Percentiles rank a stretch among this genome's conserved stretches.
Conservation (phyloP, 805 yeast species). For the Saturnispora saitoi region DNA sequence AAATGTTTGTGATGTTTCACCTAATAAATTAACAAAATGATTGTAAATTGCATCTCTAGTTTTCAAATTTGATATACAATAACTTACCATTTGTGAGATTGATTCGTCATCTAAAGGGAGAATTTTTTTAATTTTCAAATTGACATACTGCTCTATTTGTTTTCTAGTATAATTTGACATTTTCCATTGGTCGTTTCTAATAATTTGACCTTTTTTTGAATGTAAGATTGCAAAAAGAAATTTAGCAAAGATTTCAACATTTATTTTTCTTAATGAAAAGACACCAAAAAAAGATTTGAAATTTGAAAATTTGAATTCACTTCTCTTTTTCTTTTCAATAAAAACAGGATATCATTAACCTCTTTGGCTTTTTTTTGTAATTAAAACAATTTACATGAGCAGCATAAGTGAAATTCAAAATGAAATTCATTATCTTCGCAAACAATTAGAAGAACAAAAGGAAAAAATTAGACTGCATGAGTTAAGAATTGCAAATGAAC, state of each 20-base stretch:
- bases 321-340: neutral
- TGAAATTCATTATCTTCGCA: conserved; percentile 13
- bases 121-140: conserved; percentile 24
- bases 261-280: too few species aligned
- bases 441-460: conserved; percentile 15
- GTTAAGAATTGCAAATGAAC: conserved; percentile 1
- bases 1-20: conserved; percentile 46
- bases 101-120: conserved; percentile 55
- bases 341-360: too few species aligned
- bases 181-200: neutral
- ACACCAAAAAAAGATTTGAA: too few species aligned
- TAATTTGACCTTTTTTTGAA: neutral
- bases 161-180: conserved; percentile 17
- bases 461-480: conserved; percentile 6
- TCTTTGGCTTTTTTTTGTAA: neutral
- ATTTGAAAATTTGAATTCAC: neutral
- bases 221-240: too few species aligned
- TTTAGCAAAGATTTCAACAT: too few species aligned
- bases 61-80: conserved; percentile 37
- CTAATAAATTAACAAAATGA: conserved; percentile 49
- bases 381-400: neutral
- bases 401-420: conserved; percentile 13
- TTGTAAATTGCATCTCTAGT: conserved; percentile 39
- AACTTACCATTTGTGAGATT: conserved; percentile 44
- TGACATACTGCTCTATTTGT: conserved; percentile 21